Conservation (phyloP, 208 protist genomes). For the Cochliopodium minus region DNA sequence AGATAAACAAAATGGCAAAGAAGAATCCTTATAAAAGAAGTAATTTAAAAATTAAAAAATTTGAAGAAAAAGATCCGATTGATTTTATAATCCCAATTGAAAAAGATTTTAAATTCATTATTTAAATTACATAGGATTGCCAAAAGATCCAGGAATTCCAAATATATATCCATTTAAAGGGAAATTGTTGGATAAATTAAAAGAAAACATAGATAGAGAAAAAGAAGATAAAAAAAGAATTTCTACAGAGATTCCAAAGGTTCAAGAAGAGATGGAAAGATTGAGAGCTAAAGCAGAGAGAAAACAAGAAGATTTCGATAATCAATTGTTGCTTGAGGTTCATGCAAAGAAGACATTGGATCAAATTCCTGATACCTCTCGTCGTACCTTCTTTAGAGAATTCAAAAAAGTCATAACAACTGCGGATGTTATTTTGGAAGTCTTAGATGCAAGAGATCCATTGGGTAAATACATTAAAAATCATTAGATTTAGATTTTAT, state of each 20-base stretch:
- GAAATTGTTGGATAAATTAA: slow-evolving; percentile 16
- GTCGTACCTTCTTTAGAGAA: slow-evolving; percentile 35
- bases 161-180: slow-evolving; percentile 21
- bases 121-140: not conserved
- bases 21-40: slow-evolving; percentile 6
- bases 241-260: not conserved
- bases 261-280: not conserved
- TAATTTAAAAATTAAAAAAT: not conserved
- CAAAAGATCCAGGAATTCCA: slow-evolving; percentile 25
- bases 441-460: slow-evolving; percentile 87
- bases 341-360: not conserved
- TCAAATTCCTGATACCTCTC: not conserved
- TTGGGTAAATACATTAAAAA: too few relatives aligned
- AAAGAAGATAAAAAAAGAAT: slow-evolving; percentile 2
- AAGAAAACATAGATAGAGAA: not conserved
- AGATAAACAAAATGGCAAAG: slow-evolving; percentile 17
- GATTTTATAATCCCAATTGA: not conserved
- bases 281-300: not conserved
- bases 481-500: too few relatives aligned
- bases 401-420: slow-evolving; percentile 62
- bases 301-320: not conserved
- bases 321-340: not conserved
- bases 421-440: slow-evolving; percentile 84
- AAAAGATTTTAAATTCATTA: not conserved
- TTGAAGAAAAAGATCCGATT: not conserved